Conservation (phyloP, 2,329 filamentous ascomycete species). For the Colletotrichum liriopes region DNA sequence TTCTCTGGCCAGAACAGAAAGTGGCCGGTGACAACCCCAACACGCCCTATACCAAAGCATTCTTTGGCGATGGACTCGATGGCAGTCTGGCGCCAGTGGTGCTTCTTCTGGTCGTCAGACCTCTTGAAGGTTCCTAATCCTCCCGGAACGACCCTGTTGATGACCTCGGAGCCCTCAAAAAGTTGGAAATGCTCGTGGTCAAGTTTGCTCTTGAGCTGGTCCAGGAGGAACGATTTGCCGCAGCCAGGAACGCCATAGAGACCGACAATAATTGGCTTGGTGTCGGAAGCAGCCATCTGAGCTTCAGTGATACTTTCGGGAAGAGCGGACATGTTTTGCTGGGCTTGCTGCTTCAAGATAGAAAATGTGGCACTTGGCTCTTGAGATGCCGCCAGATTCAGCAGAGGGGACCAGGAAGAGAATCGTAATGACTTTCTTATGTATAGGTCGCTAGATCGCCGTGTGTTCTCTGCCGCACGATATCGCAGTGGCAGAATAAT, state of each 20-base stretch:
- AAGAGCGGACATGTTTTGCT: background rate
- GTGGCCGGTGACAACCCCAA: conserved; percentile 69
- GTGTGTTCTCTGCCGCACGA: background rate
- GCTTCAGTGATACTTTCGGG: background rate
- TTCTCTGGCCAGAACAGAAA: conserved; percentile 67
- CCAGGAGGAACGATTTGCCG: conserved; percentile 66
- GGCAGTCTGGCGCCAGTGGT: conserved; percentile 57
- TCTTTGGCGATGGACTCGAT: conserved; percentile 61
- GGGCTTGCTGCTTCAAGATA: background rate
- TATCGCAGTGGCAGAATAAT: background rate
- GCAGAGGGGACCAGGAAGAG: background rate
- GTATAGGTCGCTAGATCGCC: background rate
- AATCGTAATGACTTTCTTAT: background rate
- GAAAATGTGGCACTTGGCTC: background rate
- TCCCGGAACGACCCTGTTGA: conserved; percentile 59
- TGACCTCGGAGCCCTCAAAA: conserved; percentile 67
- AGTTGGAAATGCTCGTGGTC: conserved; percentile 57
- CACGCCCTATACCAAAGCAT: conserved; percentile 51
- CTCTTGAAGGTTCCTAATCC: conserved; percentile 65
- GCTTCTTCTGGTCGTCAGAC: conserved; percentile 55
- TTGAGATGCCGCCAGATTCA: background rate
- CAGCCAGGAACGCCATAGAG: conserved; percentile 69
- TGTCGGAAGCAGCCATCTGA: background rate
- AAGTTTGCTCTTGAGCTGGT: conserved; percentile 56
- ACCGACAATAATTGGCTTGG: conserved; percentile 62